Conservation (phyloP, 2,329 filamentous ascomycete genomes). For the Claviceps africana region DNA sequence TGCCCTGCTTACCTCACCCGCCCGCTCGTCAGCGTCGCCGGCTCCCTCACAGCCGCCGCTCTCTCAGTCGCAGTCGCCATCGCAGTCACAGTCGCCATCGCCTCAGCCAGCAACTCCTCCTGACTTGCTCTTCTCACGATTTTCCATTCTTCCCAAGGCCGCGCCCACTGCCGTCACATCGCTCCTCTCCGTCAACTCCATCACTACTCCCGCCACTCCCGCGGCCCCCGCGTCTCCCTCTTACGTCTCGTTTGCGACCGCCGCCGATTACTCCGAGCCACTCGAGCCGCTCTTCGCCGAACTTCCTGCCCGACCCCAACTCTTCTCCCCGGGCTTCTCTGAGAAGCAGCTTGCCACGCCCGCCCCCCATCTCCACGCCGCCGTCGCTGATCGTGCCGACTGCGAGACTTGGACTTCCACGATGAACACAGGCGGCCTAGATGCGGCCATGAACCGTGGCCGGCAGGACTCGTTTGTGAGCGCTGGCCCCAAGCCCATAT, state of each 20-base stretch:
- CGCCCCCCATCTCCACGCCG: conserved; percentile 11
- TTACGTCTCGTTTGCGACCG: conserved; percentile 13
- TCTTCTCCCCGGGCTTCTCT: conserved; percentile 10
- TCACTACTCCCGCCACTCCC: conserved; percentile 8
- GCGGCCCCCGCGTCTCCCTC: conserved; percentile 10
- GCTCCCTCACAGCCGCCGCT: neutral
- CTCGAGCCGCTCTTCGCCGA: conserved; percentile 9
- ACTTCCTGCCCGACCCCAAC: conserved; percentile 12
- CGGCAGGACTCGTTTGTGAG: conserved; percentile 54
- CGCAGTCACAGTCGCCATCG: conserved; percentile 20
- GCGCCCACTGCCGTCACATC: conserved; percentile 1
- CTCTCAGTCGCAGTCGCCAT: neutral
- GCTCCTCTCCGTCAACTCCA: conserved; percentile 7
- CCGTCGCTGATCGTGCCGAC: conserved; percentile 4
- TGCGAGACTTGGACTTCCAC: conserved; percentile 26
- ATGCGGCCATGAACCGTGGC: conserved; percentile 41
- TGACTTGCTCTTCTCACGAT: conserved; percentile 11
- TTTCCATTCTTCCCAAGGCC: conserved; percentile 3
- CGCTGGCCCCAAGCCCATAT: conserved; percentile 52
- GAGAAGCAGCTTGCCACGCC: conserved; percentile 13
- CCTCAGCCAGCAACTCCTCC: conserved; percentile 19
- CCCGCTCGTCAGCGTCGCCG: neutral
- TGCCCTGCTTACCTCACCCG: neutral
- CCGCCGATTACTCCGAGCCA: conserved; percentile 19
- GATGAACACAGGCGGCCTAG: conserved; percentile 47